These are phyloP conservation scores for Candida maris DNA, from an alignment of 805 yeast genomes.

Conservation along the genomic window DNA sequence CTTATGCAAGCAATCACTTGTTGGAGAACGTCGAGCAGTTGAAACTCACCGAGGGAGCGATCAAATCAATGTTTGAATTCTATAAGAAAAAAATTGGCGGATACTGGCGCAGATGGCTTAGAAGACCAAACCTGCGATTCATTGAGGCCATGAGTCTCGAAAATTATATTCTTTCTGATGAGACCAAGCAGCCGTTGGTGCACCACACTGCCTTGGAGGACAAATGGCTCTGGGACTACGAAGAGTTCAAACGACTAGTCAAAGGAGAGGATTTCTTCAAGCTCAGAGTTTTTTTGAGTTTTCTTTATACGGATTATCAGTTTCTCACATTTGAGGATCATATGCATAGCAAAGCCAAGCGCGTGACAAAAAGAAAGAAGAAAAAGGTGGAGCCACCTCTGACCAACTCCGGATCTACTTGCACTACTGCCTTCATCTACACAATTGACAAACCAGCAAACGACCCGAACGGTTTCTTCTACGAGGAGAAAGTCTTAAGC, in stretches of 20 bases:
- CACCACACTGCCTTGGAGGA: constrained; percentile 12
- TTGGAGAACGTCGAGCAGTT: constrained; percentile 49
- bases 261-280: constrained; percentile 51
- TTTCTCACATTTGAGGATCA: constrained; percentile 39
- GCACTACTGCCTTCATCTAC: constrained; percentile 32
- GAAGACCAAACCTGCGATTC: constrained; percentile 32
- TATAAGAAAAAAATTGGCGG: constrained; percentile 67
- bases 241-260: constrained; percentile 14
- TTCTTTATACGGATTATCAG: constrained; percentile 61
- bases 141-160: constrained; percentile 21
- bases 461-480: constrained; percentile 41
- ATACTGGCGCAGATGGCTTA: constrained; percentile 80
- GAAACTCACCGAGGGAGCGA: constrained; percentile 31
- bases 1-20: constrained; percentile 52
- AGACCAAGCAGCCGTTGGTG: constrained; percentile 7
- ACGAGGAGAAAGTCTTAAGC: constrained; percentile 63
- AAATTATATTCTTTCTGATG: constrained; percentile 3
- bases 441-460: constrained; percentile 28
- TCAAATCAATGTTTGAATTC: constrained; percentile 43
- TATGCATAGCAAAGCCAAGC: constrained; percentile 12
- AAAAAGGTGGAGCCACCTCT: neutral
- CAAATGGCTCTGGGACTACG: constrained; percentile 13
- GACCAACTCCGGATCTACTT: constrained; percentile 34
- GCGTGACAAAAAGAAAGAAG: constrained; percentile 2
- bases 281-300: constrained; percentile 60